Conservation (phyloP, 176 grass and related monocot genomes). For the Zizania latifolia region DNA sequence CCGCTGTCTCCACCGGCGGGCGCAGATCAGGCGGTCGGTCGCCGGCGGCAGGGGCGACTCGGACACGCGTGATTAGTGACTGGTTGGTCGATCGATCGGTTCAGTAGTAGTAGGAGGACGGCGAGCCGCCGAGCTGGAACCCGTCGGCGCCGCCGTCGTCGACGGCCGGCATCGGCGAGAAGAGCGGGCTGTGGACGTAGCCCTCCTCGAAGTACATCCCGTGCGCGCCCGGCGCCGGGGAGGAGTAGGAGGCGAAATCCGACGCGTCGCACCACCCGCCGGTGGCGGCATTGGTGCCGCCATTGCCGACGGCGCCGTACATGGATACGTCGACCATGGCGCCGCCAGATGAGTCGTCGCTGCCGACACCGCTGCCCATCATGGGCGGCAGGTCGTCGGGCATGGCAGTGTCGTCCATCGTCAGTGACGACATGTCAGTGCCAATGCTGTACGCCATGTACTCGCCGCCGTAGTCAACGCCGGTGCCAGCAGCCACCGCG, state of each 20-base stretch:
- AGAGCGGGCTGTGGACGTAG: constrained; percentile 96
- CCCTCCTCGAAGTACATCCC: constrained; percentile 97
- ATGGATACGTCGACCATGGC: constrained; percentile 1
- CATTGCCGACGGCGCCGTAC: constrained; percentile 12
- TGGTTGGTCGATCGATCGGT: too few relatives aligned
- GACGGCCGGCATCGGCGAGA: constrained; percentile 80
- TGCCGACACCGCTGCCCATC: not conserved
- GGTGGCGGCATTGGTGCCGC: not conserved
- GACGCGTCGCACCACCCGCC: constrained; percentile 62
- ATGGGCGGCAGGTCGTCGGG: constrained; percentile 25
- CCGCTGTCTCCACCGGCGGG: constrained; percentile 35
- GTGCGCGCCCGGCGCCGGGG: constrained; percentile 21
- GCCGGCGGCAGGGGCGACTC: not conserved
- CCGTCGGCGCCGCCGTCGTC: constrained; percentile 75
- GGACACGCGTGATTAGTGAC: constrained; percentile 11
- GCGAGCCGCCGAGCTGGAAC: constrained; percentile 90
- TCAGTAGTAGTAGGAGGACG: constrained; percentile 74
- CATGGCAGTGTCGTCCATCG: constrained; percentile 36
- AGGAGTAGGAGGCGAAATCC: constrained; percentile 40
- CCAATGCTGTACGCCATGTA: constrained; percentile 17
- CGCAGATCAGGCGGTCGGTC: constrained; percentile 28
- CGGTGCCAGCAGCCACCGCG: not conserved
- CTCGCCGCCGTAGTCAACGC: not conserved
- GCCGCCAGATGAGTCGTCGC: not conserved
- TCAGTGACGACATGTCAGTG: constrained; percentile 33